Conservation (phyloP, 441 rosid genomes). For the Theobroma grandiflorum region DNA sequence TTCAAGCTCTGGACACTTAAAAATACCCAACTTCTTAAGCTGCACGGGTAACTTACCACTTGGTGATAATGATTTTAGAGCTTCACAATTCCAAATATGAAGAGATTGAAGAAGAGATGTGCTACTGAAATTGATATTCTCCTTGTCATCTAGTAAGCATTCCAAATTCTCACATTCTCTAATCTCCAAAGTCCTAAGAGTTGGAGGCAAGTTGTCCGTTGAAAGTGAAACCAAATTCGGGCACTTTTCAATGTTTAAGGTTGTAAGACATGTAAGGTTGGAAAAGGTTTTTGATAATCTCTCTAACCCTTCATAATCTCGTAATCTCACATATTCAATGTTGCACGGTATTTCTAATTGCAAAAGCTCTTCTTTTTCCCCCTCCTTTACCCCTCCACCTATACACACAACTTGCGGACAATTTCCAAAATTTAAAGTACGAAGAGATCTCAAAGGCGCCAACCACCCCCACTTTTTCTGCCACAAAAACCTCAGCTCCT, state of each 20-base stretch:
- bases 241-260: neutral
- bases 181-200: neutral
- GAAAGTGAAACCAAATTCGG: neutral
- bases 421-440: neutral
- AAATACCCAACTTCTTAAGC: neutral
- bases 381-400: neutral
- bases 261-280: neutral
- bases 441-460: neutral
- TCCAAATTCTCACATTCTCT: neutral
- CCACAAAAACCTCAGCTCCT: neutral
- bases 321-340: neutral
- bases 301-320: neutral
- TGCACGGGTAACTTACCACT: neutral
- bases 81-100: neutral
- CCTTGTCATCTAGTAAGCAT: neutral
- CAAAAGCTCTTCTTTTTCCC: neutral
- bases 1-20: neutral
- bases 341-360: no score
- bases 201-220: neutral
- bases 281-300: neutral
- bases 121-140: neutral
- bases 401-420: neutral
- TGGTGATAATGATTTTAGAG: conserved; percentile 5
- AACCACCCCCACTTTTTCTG: neutral
- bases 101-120: neutral